Conservation (phyloP, 2,329 filamentous ascomycete genomes). For the Dactylellina cionopaga region DNA sequence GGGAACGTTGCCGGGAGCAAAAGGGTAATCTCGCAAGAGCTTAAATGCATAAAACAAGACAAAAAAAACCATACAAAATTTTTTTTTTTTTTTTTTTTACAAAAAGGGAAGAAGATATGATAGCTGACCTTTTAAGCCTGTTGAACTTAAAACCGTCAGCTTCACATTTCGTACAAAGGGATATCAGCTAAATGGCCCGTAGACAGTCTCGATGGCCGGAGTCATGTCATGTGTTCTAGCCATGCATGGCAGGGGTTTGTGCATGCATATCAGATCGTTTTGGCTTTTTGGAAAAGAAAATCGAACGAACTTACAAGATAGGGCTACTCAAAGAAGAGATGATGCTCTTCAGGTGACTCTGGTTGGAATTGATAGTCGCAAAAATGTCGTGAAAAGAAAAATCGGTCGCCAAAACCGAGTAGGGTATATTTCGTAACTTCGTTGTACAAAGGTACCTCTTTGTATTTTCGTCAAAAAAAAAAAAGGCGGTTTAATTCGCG, state of each 20-base stretch:
- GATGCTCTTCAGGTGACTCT: background rate
- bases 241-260: constrained; percentile 37
- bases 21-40: constrained; percentile 16
- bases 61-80: background rate
- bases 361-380: background rate
- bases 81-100: no score
- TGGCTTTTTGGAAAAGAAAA: background rate
- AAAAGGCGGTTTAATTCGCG: background rate
- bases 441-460: constrained; percentile 39
- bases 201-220: background rate
- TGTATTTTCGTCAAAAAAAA: constrained; percentile 29
- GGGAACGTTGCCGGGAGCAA: constrained; percentile 29
- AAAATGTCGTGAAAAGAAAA: background rate
- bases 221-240: constrained; percentile 27
- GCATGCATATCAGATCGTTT: constrained; percentile 2
- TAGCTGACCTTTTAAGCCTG: no score
- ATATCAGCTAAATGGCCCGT: no score
- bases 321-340: background rate
- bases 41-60: constrained; percentile 22
- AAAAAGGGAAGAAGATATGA: no score
- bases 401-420: background rate
- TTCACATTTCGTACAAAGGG: no score
- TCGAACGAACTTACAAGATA: background rate
- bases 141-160: no score
- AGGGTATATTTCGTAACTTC: constrained; percentile 34